Evolutionary conservation across 345 rosid species (phyloP), one percentile per base, ranked within the genome.

Genomic region (Acer campestre): DNA sequence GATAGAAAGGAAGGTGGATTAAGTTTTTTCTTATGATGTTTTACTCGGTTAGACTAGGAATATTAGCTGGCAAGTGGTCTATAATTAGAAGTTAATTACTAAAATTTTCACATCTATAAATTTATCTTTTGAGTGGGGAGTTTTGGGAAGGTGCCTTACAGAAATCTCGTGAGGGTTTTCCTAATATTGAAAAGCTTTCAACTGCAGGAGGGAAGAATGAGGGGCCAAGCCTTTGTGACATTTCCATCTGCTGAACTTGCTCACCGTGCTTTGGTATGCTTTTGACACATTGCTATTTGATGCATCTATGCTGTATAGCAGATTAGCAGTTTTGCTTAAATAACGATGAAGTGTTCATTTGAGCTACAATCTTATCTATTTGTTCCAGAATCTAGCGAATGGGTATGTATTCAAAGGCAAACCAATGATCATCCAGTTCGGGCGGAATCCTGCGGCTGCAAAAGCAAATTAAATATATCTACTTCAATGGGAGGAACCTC

Each of bases 211-310:
- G 97, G 98, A 78, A 88, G 98, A 81, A 94, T 95, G 98, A 90
- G 97, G 83, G 98, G 96, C 75, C 99, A 92, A 86, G 99, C 99
- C 53, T 96, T 94, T 80, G 89, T 96, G 80, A 94, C 98, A 53
- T 96, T 96, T 84, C 97, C 97, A 75, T 90, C 97, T 0, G 83
- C 86, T 80, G 98, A 96, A 83, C 88, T 94, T 78, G 97, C 97
- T 29, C 98, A 89, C 70, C 86, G 46, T 77, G 97, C 97, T 70
- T 82, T 96, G 97, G 97, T 94, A 84, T 71, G 90, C 74, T 80
- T 80, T 49, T 67, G 44, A 18, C n/a, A 18, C 38, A 59, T 69
- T 76, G 67, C 74, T 69, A 61, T 66, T 40, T 78, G 67, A 67
- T 74, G 42, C 69, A 44, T 29, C 27, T 7, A 7, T 58, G 61